Evolutionary conservation across 441 rosid genomes (phyloP), one percentile per base, ranked within the genome.

Genomic region (Gossypium laxum): DNA sequence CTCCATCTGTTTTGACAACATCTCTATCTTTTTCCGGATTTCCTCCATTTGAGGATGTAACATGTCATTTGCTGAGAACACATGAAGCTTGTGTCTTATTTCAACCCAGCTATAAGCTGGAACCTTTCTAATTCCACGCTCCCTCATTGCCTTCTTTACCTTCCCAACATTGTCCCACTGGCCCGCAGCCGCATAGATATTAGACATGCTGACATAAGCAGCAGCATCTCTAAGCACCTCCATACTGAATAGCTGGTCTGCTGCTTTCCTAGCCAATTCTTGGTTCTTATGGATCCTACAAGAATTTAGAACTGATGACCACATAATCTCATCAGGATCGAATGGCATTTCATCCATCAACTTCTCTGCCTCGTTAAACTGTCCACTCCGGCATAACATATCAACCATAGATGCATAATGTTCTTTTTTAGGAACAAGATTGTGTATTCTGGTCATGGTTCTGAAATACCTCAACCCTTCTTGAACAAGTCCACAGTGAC

Each of bases 91-190:
- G 48, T 82, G 85, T 71, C 78, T 84, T 26, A 91, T 72, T 82
- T 93, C 97, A 59, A 91, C 90, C 98, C 95, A 92, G 75, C 98
- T 92, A 70, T 77, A 81, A 0, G 89, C 98, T 0, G 88, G 77
- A 72, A 85, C 81, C 80, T 92, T 92, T 66, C 77, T 82, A 24
- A 92, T 83, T 61, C 96, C 88, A 0, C 95, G 84, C 21, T 86
- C 90, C 60, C 87, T 86, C 95, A 90, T 88, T 1, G 88, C 93
- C 74, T 81, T 88, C 85, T 87, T 92, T 67, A 89, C 85, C 78
- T 79, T 75, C 19, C 85, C 70, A 0, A 88, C 97, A 5, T 73
- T 77, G 17, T 85, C 90, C 96, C 96, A 92, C 28, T 87, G 74
- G 7, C 95, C 91, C 1, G 86, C 84, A 0, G 68, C 85, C 4